Conservation (phyloP, 1,284 basidiomycete genomes). For the Heterobasidion parviporum region DNA sequence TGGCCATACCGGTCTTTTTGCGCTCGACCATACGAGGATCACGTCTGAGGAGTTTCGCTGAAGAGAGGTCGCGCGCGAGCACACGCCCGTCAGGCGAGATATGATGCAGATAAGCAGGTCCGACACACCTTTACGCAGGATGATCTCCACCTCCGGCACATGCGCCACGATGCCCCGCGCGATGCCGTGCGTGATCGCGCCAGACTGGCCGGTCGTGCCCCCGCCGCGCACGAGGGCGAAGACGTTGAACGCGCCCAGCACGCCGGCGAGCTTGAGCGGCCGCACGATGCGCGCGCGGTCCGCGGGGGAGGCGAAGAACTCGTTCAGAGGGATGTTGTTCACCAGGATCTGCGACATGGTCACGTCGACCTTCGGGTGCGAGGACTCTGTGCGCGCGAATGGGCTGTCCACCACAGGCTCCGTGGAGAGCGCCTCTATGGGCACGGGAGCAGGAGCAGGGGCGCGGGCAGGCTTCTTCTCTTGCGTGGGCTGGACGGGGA, state of each 20-base stretch:
- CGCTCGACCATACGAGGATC: constrained; percentile 97
- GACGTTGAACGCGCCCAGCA: constrained; percentile 89
- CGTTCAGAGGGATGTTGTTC: constrained; percentile 74
- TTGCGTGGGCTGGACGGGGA: constrained; percentile 48
- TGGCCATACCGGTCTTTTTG: constrained; percentile 90
- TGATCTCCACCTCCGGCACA: constrained; percentile 52
- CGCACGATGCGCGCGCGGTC: constrained; percentile 80
- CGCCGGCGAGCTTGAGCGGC: constrained; percentile 78
- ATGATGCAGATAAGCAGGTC: neutral
- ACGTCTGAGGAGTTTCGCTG: constrained; percentile 82
- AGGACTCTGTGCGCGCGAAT: constrained; percentile 5
- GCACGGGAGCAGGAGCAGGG: constrained; percentile 4
- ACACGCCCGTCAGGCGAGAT: neutral
- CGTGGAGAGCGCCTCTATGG: constrained; percentile 9
- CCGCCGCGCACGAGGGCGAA: constrained; percentile 87
- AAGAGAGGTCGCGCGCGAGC: neutral
- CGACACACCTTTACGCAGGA: constrained; percentile 65
- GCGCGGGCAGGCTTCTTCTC: neutral
- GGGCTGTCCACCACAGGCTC: constrained; percentile 5
- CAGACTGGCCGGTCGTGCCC: constrained; percentile 85
- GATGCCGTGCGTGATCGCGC: constrained; percentile 81
- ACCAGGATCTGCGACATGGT: constrained; percentile 50
- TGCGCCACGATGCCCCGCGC: constrained; percentile 75
- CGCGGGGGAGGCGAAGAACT: constrained; percentile 71
- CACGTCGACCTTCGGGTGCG: constrained; percentile 10